Evolutionary conservation across 306 rosid species (phyloP), one percentile per base, ranked within the genome.

Genomic region (Lathyrus aphaca): DNA sequence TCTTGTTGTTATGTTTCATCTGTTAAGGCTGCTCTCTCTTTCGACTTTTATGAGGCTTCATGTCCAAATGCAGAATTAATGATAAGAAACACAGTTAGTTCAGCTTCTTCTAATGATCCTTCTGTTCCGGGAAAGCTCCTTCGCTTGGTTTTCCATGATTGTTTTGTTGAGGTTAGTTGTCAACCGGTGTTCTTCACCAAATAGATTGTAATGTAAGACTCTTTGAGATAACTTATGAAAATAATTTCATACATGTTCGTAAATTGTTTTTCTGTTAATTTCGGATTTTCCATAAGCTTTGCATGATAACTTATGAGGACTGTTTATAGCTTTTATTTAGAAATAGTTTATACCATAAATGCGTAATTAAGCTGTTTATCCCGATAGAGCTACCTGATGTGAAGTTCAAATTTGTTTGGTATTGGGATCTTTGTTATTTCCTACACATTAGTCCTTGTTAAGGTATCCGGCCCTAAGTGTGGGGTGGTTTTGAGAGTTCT

Each of bases 71-170:
- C 96, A 1, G 98, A 92, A 84, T 70, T 80, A 12, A 58, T 88
- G 17, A 83, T 92, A 45, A 77, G 87, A 79, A 78, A 82, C 79
- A 77, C 83, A 3, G 90, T 92, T 11, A 74, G 77, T 29, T 83
- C 96, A 30, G 86, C 90, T 71, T 85, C 93, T 48, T 76, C 86
- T 11, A 21, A 10, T 15, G 98, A 92, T 78, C 89, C 96, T 27
- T 71, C 98, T 30, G 37, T 90, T 61, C 96, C 98, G 3, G 96
- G 93, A 27, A 89, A 90, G 85, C 98, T 92, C 76, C 93, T 92
- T 61, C 98, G 98, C 72, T 72, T 92, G 83, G 74, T 88, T 55
- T 92, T 92, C 82, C 98, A 89, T 75, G 98, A 92, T 72, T 92
- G 98, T 82, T 92, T 89, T 29, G 98, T 89, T 30, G 96, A 88